A percentile compares a stretch with the other conserved stretches of the same genome.
phyloP scores from a whole-genome alignment of 2,329 filamentous ascomycete species.

The Colletotrichum spinosum region DNA sequence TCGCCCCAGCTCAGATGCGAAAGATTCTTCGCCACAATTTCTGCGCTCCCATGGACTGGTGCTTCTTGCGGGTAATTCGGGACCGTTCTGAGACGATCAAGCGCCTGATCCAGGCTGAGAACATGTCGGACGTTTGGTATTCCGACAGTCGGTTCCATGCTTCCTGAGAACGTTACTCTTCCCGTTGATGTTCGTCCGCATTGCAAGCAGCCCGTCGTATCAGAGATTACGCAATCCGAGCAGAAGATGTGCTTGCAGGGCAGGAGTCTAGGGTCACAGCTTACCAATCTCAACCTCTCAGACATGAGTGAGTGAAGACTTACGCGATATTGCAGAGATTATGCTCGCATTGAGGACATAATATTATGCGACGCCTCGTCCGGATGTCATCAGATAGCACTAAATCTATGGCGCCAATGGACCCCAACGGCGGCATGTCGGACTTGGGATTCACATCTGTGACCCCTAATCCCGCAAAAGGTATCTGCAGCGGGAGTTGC shows the following conservation, averaged over 20 bases:
- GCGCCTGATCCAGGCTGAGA: background rate
- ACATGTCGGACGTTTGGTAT: background rate
- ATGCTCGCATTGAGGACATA: background rate
- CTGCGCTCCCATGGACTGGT: background rate
- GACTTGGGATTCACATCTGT: no score
- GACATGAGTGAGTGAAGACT: background rate
- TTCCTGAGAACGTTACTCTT: background rate
- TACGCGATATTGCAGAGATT: constrained; percentile 8
- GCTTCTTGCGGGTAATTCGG: background rate
- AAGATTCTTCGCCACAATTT: background rate
- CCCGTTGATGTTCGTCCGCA: background rate
- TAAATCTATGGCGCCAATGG: background rate
- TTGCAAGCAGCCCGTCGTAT: background rate
- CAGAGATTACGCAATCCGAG: background rate
- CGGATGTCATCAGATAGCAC: background rate
- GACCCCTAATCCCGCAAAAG: background rate
- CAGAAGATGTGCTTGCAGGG: constrained; percentile 13
- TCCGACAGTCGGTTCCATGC: background rate
- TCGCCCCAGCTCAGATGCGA: background rate
- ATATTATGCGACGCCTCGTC: background rate
- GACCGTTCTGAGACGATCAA: background rate
- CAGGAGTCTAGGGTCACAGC: background rate
- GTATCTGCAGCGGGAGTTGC: background rate
- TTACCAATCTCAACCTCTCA: background rate
- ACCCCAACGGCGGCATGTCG: background rate